phyloP scores from a whole-genome alignment of 441 rosid genomes.

The Adansonia rubrostipa region DNA sequence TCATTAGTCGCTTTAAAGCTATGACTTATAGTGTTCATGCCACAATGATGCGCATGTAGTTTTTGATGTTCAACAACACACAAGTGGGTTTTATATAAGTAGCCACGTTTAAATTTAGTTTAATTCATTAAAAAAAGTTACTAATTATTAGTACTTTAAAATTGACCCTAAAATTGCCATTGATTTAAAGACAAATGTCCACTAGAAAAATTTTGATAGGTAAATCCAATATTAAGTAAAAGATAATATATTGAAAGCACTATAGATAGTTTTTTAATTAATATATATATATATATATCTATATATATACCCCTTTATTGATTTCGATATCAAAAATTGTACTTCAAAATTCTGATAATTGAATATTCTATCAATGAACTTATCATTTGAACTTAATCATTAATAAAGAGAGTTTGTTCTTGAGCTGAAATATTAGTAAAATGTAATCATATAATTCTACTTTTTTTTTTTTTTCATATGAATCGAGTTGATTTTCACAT shows the following conservation, averaged over 20 bases:
- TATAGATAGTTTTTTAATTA: background rate
- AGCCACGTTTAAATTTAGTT: background rate
- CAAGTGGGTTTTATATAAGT: conserved; percentile 30
- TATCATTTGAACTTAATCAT: conserved; percentile 17
- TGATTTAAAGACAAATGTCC: background rate
- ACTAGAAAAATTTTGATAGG: background rate
- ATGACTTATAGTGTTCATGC: conserved; percentile 33
- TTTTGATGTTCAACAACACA: conserved; percentile 22
- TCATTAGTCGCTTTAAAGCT: conserved; percentile 47
- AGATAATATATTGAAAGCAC: background rate
- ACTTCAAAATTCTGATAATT: background rate
- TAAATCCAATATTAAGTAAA: background rate
- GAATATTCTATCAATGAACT: background rate
- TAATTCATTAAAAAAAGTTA: background rate
- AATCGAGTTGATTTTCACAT: background rate
- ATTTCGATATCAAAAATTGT: background rate
- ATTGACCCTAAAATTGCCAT: background rate
- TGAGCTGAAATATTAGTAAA: background rate
- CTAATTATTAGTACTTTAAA: background rate
- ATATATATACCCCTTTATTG: background rate
- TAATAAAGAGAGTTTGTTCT: conserved; percentile 2
- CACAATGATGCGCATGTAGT: conserved; percentile 22
- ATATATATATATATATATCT: background rate
- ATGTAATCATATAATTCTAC: background rate
- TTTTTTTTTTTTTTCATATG: background rate